Percentiles rank a stretch among this genome's conserved stretches.
Evolutionary conservation across 164 flowering plant genomes (phyloP).

Genomic region (Berberis vulgaris): DNA sequence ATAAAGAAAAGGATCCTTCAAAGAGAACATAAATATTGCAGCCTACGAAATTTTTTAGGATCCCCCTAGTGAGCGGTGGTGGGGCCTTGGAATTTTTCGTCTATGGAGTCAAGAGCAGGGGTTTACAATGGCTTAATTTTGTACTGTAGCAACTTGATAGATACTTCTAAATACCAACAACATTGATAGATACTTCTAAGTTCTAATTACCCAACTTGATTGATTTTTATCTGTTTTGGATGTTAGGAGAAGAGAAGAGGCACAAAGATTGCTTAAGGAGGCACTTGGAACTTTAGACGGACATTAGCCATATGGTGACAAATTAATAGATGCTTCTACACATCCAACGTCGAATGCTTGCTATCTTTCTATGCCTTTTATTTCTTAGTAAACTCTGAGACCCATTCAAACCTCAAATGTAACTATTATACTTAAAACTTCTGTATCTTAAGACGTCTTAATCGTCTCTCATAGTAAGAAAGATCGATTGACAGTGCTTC

Average conservation of each 20-base stretch:
- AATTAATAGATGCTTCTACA: no score
- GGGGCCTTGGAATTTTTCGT: not conserved
- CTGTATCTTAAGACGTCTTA: no score
- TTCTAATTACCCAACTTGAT: not conserved
- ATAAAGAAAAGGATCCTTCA: no score
- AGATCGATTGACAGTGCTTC: no score
- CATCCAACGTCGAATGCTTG: no score
- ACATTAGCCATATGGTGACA: slow-evolving; percentile 13
- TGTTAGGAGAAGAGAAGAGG: slow-evolving; percentile 80
- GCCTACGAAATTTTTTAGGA: no score
- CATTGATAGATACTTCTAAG: not conserved
- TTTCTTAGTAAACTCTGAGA: no score
- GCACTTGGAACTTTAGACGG: slow-evolving; percentile 62
- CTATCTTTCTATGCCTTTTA: no score
- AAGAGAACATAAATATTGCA: no score
- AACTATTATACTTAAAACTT: no score
- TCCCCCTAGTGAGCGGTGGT: not conserved
- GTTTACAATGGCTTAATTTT: not conserved
- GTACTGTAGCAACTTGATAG: not conserved
- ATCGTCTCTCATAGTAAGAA: no score
- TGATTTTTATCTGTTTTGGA: slow-evolving; percentile 6
- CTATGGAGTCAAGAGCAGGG: not conserved
- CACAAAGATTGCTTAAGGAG: slow-evolving; percentile 69
- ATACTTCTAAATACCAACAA: not conserved
- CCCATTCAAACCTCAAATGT: no score